Conservation (phyloP, 148 eudicot species). For the Arctostaphylos glauca region DNA sequence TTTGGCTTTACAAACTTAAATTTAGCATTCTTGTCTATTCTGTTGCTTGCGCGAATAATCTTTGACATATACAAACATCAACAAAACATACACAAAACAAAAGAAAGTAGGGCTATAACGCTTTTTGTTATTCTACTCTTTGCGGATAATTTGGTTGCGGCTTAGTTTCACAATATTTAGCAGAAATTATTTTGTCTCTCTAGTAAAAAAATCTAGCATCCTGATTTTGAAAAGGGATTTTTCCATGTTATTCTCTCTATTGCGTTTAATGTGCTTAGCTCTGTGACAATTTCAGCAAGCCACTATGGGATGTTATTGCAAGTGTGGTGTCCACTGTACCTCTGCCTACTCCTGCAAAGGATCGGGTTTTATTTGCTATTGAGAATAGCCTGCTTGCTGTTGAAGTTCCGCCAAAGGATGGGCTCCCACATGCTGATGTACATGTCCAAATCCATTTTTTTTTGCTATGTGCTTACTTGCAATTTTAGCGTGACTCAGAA, state of each 20-base stretch:
- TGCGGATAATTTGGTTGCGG: not conserved
- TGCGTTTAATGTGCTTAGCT: slow-evolving; percentile 21
- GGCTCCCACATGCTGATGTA: slow-evolving; percentile 98
- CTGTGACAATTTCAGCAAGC: slow-evolving; percentile 74
- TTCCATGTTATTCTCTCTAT: slow-evolving; percentile 3
- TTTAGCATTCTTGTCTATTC: not conserved
- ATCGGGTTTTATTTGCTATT: slow-evolving; percentile 81
- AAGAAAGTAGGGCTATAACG: not conserved
- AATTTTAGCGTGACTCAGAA: not conserved
- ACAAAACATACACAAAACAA: not conserved
- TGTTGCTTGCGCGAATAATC: not conserved
- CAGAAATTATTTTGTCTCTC: not conserved
- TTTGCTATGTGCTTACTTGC: slow-evolving; percentile 15
- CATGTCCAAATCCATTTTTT: slow-evolving; percentile 10
- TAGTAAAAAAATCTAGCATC: not conserved
- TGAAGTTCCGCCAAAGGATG: slow-evolving; percentile 87
- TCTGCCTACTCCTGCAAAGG: slow-evolving; percentile 91
- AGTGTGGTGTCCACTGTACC: slow-evolving; percentile 71
- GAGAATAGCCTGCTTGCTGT: slow-evolving; percentile 87
- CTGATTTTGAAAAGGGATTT: not conserved
- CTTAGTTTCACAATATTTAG: not conserved
- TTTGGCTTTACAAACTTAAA: not conserved
- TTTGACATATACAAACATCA: not conserved
- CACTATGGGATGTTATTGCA: slow-evolving; percentile 89
- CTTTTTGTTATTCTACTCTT: slow-evolving; percentile 3